Evolutionary conservation across 2,329 filamentous ascomycete species (phyloP).

Genomic region (Myriosclerotinia scirpicola): DNA sequence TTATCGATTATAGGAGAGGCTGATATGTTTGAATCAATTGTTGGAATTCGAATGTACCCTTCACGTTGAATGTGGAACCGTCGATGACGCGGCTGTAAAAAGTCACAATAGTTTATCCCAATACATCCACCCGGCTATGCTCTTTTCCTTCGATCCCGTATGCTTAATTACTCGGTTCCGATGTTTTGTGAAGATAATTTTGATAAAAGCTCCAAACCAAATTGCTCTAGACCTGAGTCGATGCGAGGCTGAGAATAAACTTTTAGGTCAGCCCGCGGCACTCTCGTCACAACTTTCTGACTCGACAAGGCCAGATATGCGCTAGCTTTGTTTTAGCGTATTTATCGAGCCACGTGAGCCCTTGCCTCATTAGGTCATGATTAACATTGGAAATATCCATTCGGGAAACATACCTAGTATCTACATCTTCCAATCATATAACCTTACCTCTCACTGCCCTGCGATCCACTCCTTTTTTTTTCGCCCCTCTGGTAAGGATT

Average conservation of each 20-base stretch:
- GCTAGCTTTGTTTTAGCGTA: too few relatives aligned
- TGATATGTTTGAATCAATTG: not conserved
- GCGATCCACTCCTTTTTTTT: too few relatives aligned
- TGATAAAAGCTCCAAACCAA: not conserved
- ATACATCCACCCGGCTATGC: not conserved
- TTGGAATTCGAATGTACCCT: not conserved
- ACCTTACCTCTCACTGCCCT: too few relatives aligned
- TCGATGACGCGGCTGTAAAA: not conserved
- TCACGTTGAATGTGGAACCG: not conserved
- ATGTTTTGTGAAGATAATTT: not conserved
- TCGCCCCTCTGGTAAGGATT: too few relatives aligned
- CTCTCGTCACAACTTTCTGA: too few relatives aligned
- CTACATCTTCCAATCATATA: too few relatives aligned
- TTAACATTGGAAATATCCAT: too few relatives aligned
- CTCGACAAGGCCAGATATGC: too few relatives aligned
- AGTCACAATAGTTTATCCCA: not conserved
- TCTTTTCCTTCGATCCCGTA: not conserved
- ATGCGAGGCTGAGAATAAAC: conserved; percentile 19
- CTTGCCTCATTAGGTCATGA: too few relatives aligned
- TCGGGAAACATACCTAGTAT: too few relatives aligned
- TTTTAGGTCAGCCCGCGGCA: not conserved
- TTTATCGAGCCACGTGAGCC: too few relatives aligned
- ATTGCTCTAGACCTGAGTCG: not conserved
- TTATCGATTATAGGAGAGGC: not conserved
- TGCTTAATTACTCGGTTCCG: not conserved